Evolutionary conservation across 2,329 filamentous ascomycete species (phyloP).

Genomic region (Ophiostoma sp.): DNA sequence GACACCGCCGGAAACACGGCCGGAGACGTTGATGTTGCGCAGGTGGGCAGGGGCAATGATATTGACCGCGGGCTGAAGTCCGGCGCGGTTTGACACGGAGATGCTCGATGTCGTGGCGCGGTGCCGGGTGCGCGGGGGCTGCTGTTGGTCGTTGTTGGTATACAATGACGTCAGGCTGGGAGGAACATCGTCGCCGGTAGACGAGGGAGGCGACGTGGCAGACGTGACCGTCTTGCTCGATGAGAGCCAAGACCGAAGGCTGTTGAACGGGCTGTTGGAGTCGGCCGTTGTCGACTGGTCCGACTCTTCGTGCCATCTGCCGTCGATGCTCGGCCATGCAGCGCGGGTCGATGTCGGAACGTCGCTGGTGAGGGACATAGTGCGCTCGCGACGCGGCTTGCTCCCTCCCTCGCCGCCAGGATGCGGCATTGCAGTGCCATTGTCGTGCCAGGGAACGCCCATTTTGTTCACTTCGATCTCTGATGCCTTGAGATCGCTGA

Average conservation of each 20-base stretch:
- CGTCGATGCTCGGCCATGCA: slow-evolving; percentile 22
- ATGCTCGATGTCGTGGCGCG: slow-evolving; percentile 49
- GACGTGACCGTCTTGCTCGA: slow-evolving; percentile 15
- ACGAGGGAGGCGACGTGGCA: slow-evolving; percentile 22
- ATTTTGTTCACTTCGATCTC: slow-evolving; percentile 26
- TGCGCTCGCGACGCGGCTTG: slow-evolving; percentile 20
- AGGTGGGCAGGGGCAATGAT: slow-evolving; percentile 45
- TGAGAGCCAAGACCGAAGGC: slow-evolving; percentile 27
- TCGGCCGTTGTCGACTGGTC: slow-evolving; percentile 24
- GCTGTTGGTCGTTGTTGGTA: slow-evolving; percentile 16
- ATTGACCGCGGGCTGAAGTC: slow-evolving; percentile 62
- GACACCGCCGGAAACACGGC: slow-evolving; percentile 28
- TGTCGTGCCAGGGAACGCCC: slow-evolving; percentile 26
- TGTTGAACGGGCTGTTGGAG: slow-evolving; percentile 27
- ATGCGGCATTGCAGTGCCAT: not conserved
- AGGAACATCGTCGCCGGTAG: slow-evolving; percentile 18
- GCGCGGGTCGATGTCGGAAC: slow-evolving; percentile 7
- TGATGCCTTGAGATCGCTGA: slow-evolving; percentile 25
- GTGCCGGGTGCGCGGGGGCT: slow-evolving; percentile 41
- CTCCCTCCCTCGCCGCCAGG: not conserved
- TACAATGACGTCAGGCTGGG: slow-evolving; percentile 23
- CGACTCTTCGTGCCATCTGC: slow-evolving; percentile 20
- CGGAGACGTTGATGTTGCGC: slow-evolving; percentile 20
- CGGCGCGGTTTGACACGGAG: slow-evolving; percentile 48
- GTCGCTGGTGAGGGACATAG: slow-evolving; percentile 25